phyloP scores from a whole-genome alignment of 75 land plant genomes.

The Cryptomeria japonica region DNA sequence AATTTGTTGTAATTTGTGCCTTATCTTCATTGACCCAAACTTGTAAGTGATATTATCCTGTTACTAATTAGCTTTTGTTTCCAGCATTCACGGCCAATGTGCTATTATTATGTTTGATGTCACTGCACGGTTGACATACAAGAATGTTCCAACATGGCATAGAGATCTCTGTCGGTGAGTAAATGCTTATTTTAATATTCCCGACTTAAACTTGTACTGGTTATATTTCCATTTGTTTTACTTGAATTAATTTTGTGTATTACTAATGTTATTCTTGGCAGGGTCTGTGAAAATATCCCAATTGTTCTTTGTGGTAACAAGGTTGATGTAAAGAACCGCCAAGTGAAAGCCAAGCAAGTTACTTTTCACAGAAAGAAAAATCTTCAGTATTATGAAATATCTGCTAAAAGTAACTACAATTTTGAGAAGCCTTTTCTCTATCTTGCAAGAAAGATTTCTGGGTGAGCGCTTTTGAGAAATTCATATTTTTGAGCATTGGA shows the following conservation, averaged over 20 bases:
- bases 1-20: not conserved
- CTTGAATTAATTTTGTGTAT: not conserved
- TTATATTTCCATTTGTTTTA: not conserved
- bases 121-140: constrained; percentile 52
- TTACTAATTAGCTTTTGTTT: not conserved
- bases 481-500: not conserved
- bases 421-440: constrained; percentile 35
- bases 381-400: constrained; percentile 43
- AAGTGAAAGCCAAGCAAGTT: constrained; percentile 45
- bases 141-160: constrained; percentile 62
- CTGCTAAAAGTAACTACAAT: constrained; percentile 39
- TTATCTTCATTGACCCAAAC: not conserved
- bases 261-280: not conserved
- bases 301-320: constrained; percentile 47
- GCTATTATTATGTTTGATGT: constrained; percentile 64
- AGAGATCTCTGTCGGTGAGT: constrained; percentile 46
- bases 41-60: not conserved
- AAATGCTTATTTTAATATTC: not conserved
- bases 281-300: constrained; percentile 48
- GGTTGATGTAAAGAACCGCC: constrained; percentile 44
- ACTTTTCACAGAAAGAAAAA: constrained; percentile 49
- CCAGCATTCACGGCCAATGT: constrained; percentile 59
- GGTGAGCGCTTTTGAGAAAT: constrained; percentile 10
- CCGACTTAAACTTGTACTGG: not conserved
- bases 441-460: constrained; percentile 31